These are phyloP conservation scores for Paramecium primaurelia DNA, from an alignment of 73 alveolate species.

Conservation along the genomic window DNA sequence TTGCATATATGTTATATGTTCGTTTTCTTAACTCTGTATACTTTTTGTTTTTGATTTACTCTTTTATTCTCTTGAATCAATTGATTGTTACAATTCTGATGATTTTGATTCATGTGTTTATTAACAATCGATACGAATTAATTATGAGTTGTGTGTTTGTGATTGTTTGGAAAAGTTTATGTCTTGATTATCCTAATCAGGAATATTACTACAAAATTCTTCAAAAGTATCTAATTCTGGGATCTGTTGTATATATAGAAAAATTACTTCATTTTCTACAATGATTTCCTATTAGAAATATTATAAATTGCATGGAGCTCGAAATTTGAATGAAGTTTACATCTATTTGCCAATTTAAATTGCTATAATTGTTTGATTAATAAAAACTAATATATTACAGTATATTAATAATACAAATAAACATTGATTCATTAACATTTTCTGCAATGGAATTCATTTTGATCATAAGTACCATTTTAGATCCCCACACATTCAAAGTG, in stretches of 20 bases:
- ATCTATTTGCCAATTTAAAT: background rate
- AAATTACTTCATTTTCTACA: background rate
- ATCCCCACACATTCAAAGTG: background rate
- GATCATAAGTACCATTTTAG: background rate
- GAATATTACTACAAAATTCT: constrained; percentile 38
- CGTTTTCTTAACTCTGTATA: background rate
- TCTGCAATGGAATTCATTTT: background rate
- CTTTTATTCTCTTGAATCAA: background rate
- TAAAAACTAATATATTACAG: background rate
- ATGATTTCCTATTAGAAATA: background rate
- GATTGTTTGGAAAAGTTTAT: background rate
- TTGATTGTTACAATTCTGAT: background rate
- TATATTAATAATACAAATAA: background rate
- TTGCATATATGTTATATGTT: background rate
- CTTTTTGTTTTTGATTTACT: background rate
- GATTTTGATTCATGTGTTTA: background rate
- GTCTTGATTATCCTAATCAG: background rate
- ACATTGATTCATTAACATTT: background rate
- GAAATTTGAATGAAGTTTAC: background rate
- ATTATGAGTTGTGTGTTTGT: background rate
- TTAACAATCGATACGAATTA: background rate
- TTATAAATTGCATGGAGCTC: background rate
- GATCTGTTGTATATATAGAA: background rate
- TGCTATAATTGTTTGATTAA: background rate
- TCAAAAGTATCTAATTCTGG: constrained; percentile 37